Evolutionary conservation across 306 rosid species (phyloP).

Genomic region (Sesbania bispinosa): DNA sequence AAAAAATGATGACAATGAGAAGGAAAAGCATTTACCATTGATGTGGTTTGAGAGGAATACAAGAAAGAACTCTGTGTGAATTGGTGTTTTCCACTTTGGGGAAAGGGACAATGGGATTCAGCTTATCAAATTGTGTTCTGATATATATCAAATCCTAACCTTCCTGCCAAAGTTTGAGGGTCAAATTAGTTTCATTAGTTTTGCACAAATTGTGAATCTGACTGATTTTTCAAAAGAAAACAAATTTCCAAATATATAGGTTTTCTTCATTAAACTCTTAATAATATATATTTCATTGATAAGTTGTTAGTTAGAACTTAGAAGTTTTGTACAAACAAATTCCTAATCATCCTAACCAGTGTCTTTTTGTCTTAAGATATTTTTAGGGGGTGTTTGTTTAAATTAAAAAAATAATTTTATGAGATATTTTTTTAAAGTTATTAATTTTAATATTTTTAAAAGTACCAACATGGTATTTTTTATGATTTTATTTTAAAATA

Average conservation of each 20-base stretch:
- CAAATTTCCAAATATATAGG: not conserved
- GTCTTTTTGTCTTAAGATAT: not conserved
- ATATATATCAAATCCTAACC: not conserved
- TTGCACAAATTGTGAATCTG: not conserved
- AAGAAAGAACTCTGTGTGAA: not conserved
- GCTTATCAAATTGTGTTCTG: not conserved
- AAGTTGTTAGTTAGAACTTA: not conserved
- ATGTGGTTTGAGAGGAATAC: not conserved
- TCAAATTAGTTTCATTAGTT: constrained; percentile 8
- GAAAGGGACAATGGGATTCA: not conserved
- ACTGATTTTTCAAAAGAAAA: not conserved
- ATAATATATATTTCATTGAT: not conserved
- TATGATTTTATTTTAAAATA: no score
- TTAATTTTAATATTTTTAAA: no score
- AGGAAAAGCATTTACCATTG: constrained; percentile 27
- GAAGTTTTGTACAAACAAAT: no score
- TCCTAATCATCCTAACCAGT: not conserved
- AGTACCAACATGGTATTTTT: no score
- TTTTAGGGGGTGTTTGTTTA: no score
- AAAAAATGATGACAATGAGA: not conserved
- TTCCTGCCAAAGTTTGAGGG: not conserved
- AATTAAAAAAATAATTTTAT: no score
- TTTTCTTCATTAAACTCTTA: no score
- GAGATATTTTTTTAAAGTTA: no score
- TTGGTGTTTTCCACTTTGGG: not conserved